Evolutionary conservation across 805 yeast genomes (phyloP), one percentile per base, ranked within the genome.

Genomic region (Saccharomyces mikatae): DNA sequence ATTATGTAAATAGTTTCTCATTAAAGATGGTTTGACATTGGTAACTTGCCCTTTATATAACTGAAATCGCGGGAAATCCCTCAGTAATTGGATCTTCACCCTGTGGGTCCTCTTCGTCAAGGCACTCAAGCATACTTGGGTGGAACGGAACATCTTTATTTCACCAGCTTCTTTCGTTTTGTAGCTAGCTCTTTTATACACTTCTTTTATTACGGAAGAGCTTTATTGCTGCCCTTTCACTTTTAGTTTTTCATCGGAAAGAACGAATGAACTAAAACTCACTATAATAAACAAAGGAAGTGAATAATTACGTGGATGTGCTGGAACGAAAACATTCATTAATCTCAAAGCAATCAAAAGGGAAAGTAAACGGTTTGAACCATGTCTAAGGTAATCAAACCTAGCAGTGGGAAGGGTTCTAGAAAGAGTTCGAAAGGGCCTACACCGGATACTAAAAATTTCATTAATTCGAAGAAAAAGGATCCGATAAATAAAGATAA

Each of bases 1-100:
- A 47, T 81, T 80, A 62, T 89, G 89, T 54, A 90, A 77, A 61
- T 73, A 80, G 71, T 87, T 88, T 65, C 92, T 81, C 96, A 90
- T 90, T 58, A 80, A 75, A 24, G 89, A 87, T 30, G 96, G 90
- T 58, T 81, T 78, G 21, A 90, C 96, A 36, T 79, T 74, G 29
- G 86, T 76, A 47, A 90, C 77, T 72, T 90, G 86, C 36, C 97
- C 97, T 56, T 72, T 74, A 24, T 32, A 54, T 13, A 72, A 72
- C 22, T 96, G 95, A 54, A 84, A 70, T 13, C 77, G 78, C 30
- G 82, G 80, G 64, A 81, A 78, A 63, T 87, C 87, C 62, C 75
- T 78, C 56, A 88, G 74, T n/a, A 89, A 74, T 73, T 90, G 97
- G 13, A 90, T 90, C 41, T 78, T 74, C 51, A 88, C 81, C 61